A percentile compares a stretch with the other conserved stretches of the same genome.
Evolutionary conservation across 306 rosid genomes (phyloP).

Genomic region (Quercus variabilis): DNA sequence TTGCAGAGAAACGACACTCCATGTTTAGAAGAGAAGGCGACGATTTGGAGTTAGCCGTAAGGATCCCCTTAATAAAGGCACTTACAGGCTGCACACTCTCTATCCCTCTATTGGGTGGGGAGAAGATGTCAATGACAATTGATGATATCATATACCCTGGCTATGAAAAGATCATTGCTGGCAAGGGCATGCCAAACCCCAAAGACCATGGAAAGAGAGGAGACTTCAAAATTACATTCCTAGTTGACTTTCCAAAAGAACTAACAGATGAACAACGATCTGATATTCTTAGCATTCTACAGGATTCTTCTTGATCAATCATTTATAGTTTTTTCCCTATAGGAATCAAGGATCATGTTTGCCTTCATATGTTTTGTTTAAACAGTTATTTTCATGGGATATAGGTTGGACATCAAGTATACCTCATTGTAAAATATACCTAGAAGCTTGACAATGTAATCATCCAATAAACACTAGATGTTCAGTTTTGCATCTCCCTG

Average conservation of each 20-base stretch:
- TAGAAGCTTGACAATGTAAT: not conserved
- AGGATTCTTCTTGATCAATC: conserved; percentile 21
- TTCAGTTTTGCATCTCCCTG: not conserved
- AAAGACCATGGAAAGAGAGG: conserved; percentile 54
- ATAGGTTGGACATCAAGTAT: not conserved
- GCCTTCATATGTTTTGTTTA: not conserved
- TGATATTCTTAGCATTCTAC: conserved; percentile 49
- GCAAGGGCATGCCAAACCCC: conserved; percentile 69
- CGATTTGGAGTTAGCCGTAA: conserved; percentile 56
- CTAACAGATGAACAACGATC: conserved; percentile 55
- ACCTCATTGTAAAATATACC: not conserved
- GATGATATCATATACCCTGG: conserved; percentile 60
- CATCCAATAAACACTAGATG: not conserved
- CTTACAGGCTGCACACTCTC: conserved; percentile 59
- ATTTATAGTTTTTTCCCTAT: not conserved
- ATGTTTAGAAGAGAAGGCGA: conserved; percentile 70
- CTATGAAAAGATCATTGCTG: conserved; percentile 42
- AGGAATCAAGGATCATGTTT: not conserved
- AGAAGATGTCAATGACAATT: conserved; percentile 36
- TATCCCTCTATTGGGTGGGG: conserved; percentile 69
- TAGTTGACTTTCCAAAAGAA: conserved; percentile 58
- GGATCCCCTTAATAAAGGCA: conserved; percentile 63
- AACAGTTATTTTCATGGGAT: not conserved
- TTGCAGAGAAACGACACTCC: conserved; percentile 57
- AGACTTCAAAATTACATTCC: conserved; percentile 50